These are phyloP conservation scores for Aspergillus sclerotiicarbonarius DNA, from an alignment of 495 filamentous ascomycete species.

Conservation along the genomic window DNA sequence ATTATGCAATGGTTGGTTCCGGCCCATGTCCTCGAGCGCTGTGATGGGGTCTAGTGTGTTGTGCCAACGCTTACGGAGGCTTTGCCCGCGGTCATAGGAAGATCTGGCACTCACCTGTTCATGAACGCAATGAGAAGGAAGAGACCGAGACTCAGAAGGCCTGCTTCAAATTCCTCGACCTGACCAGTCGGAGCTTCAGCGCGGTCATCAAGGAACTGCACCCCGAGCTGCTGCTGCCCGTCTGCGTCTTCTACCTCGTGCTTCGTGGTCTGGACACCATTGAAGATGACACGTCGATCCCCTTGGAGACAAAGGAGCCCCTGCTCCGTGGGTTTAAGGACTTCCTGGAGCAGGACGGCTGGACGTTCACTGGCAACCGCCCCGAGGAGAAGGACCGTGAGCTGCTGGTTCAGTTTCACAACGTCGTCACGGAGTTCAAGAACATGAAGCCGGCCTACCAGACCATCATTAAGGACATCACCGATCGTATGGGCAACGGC, in stretches of 20 bases:
- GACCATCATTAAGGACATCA: conserved; percentile 90
- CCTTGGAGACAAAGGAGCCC: conserved; percentile 77
- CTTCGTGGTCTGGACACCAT: conserved; percentile 92
- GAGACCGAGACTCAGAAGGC: conserved; percentile 69
- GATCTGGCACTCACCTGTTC: conserved; percentile 91
- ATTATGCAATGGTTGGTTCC: conserved; percentile 86
- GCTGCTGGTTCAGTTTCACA: conserved; percentile 86
- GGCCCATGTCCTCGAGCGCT: background rate
- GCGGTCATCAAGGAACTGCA: conserved; percentile 94
- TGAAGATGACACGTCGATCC: conserved; percentile 96
- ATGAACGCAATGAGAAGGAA: conserved; percentile 72
- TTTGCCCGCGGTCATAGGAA: conserved; percentile 59
- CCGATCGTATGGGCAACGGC: conserved; percentile 92
- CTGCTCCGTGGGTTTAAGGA: conserved; percentile 78
- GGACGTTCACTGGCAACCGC: conserved; percentile 82
- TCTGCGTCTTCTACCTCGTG: conserved; percentile 90
- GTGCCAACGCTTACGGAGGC: conserved; percentile 20
- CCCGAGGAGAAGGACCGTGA: conserved; percentile 93
- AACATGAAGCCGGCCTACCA: conserved; percentile 84
- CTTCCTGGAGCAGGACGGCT: conserved; percentile 76
- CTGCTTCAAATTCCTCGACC: conserved; percentile 83
- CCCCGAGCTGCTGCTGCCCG: conserved; percentile 84
- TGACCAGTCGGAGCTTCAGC: conserved; percentile 90
- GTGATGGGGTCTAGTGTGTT: conserved; percentile 4
- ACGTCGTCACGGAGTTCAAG: conserved; percentile 81